Percentiles rank a stretch among this genome's conserved stretches.
phyloP scores from a whole-genome alignment of 495 filamentous ascomycete species.

The Arthonia radiata region DNA sequence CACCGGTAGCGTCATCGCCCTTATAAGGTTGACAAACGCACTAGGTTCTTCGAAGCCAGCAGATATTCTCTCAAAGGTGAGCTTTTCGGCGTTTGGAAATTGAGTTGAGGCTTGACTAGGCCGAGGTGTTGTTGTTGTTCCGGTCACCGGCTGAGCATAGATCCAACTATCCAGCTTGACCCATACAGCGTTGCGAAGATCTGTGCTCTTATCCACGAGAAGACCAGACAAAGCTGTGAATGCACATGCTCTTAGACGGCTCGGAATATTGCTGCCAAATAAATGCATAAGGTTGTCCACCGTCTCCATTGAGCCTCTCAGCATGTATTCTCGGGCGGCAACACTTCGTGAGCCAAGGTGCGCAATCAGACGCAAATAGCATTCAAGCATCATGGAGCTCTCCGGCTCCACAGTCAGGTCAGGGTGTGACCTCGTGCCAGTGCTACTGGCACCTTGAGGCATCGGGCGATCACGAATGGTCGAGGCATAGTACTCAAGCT shows the following conservation, averaged over 20 bases:
- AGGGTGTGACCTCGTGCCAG: constrained; percentile 33
- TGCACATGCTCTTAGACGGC: constrained; percentile 48
- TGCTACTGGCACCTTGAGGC: constrained; percentile 13
- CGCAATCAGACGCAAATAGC: constrained; percentile 65
- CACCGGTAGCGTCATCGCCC: constrained; percentile 37
- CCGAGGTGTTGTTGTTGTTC: constrained; percentile 11
- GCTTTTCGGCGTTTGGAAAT: constrained; percentile 12
- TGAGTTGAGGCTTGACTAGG: constrained; percentile 14
- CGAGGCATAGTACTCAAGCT: constrained; percentile 49
- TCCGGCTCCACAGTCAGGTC: constrained; percentile 56
- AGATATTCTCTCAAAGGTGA: constrained; percentile 28
- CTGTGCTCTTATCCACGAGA: constrained; percentile 35
- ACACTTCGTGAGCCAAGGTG: constrained; percentile 47
- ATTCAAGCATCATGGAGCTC: constrained; percentile 73
- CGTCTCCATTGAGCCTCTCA: constrained; percentile 37
- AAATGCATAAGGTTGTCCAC: constrained; percentile 42
- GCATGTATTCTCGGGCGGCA: constrained; percentile 39
- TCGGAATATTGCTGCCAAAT: constrained; percentile 39
- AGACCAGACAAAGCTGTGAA: constrained; percentile 45
- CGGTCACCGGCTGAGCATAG: constrained; percentile 13
- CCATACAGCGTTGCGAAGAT: constrained; percentile 43
- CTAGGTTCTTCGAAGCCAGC: constrained; percentile 56
- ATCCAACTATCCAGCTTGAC: constrained; percentile 45
- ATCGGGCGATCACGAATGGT: constrained; percentile 39
- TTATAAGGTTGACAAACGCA: constrained; percentile 53